These are phyloP conservation scores for Paxillus involutus DNA, from an alignment of 768 basidiomycete species.

Conservation along the genomic window DNA sequence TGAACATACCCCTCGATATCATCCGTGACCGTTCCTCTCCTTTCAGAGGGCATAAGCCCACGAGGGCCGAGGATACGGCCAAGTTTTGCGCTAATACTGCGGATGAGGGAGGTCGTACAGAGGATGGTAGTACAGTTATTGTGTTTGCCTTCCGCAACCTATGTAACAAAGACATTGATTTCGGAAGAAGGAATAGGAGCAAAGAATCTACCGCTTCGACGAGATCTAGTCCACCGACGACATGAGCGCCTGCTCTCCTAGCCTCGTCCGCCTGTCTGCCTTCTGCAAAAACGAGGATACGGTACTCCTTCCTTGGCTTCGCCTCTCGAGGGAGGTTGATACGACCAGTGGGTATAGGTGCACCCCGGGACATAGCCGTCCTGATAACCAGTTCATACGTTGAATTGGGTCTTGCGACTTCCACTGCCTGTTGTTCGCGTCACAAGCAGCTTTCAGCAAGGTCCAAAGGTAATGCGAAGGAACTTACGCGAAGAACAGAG, in stretches of 20 bases:
- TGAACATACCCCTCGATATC: constrained; percentile 82
- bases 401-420: constrained; percentile 72
- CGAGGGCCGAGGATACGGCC: constrained; percentile 83
- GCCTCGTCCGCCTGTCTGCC: constrained; percentile 82
- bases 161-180: not conserved
- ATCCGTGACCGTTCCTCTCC: constrained; percentile 92
- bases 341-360: constrained; percentile 86
- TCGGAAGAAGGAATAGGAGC: not conserved
- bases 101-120: constrained; percentile 76
- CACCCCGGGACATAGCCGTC: constrained; percentile 75
- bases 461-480: not conserved
- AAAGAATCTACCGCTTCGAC: constrained; percentile 72
- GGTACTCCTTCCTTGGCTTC: constrained; percentile 67
- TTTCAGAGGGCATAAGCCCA: constrained; percentile 93
- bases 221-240: constrained; percentile 88
- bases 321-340: constrained; percentile 82
- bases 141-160: constrained; percentile 76
- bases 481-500: constrained; percentile 65
- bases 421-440: constrained; percentile 61
- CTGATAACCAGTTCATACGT: constrained; percentile 82
- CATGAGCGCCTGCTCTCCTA: constrained; percentile 81
- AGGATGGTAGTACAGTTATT: constrained; percentile 78
- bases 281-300: constrained; percentile 92
- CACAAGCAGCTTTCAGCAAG: constrained; percentile 2
- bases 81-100: constrained; percentile 75